Base-by-base conservation (phyloP, 805 yeast genomes). In the Schwanniomyces sp. region DNA sequence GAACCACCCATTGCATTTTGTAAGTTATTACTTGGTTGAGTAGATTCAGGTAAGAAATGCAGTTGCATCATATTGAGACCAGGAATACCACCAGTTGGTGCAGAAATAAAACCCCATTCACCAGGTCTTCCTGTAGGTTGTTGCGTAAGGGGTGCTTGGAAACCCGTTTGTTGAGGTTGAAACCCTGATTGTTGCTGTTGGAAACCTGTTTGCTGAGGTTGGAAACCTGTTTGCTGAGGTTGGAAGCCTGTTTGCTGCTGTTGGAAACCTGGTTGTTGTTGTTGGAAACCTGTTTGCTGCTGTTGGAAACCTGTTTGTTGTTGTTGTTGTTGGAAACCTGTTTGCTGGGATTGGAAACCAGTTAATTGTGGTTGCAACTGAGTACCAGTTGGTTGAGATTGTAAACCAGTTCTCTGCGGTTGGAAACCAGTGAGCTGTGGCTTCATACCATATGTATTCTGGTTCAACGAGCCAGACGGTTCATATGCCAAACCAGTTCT, bases 61-160 rank as follows among this genome's bases (percentile, higher is more conserved):
- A 78, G 76, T 54, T 79, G 81, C 82, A 84, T 80, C 48, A 81
- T 79, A 48, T 80, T 85, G 50, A 84, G 67, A 7, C 89, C 89
- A 3, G 90, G 89, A 27, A 86, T 75, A 4, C 86, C 88, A 32
- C 86, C 85, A 0, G 86, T 79, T 10, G 89, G 87, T 47, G 76
- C 76, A 27, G 85, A 76, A 39, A 83, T 84, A 70, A 86, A 83
- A 4, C 91, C 90, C 91, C 91, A 85, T 63, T 86, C 83, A 18
- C 91, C 91, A 0, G 91, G 91, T 52, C 69, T 75, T 6, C 91
- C 91, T 0, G 87, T 80, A 9, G 73, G 75, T 52, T 80, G 84
- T 5, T 82, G 70, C 51, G 75, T 80, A 29, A 78, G 63, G 4
- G 25, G 27, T 30, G 63, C 69, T 53, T 75, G 80, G 37, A 21